A percentile compares a stretch with the other conserved stretches of the same genome.
These are phyloP conservation scores for Pseudogymnoascus sp. DNA, from an alignment of 2,329 filamentous ascomycete genomes.

Conservation along the genomic window DNA sequence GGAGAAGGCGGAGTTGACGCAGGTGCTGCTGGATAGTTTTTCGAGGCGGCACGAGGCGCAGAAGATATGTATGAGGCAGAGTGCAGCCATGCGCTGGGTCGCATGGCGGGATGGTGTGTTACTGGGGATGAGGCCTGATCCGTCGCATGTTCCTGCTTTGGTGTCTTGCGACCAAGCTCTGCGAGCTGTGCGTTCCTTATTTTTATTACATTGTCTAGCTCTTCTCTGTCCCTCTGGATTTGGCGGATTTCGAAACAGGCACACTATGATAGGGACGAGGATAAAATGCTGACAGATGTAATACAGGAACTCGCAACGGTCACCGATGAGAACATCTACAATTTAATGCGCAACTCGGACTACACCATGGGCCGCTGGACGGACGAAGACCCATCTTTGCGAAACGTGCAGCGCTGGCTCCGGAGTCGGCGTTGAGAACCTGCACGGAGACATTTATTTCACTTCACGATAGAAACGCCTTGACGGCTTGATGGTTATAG, in stretches of 20 bases:
- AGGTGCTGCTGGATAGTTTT: conserved; percentile 54
- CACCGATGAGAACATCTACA: conserved; percentile 52
- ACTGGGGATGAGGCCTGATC: conserved; percentile 41
- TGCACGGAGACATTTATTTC: neutral
- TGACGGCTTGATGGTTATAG: conserved; percentile 1
- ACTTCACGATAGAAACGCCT: conserved; percentile 4
- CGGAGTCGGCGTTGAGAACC: conserved; percentile 29
- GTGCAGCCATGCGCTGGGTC: conserved; percentile 52
- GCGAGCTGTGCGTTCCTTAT: conserved; percentile 40
- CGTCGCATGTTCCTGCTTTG: conserved; percentile 41
- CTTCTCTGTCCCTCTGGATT: neutral
- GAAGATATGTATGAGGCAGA: conserved; percentile 56
- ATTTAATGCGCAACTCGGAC: conserved; percentile 46
- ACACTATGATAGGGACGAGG: neutral
- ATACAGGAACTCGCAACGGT: conserved; percentile 48
- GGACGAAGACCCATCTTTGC: conserved; percentile 51
- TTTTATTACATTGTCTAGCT: neutral
- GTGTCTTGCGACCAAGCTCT: conserved; percentile 49
- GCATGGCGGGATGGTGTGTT: conserved; percentile 46
- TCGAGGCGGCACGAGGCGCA: conserved; percentile 54
- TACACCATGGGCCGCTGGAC: conserved; percentile 52
- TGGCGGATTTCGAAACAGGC: neutral
- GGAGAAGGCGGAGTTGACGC: conserved; percentile 52
- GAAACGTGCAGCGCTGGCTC: conserved; percentile 52
- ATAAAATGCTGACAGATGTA: neutral